Base-by-base conservation (phyloP, 371 early-diverging fungal genomes). In the Fennellomyces sp. region DNA sequence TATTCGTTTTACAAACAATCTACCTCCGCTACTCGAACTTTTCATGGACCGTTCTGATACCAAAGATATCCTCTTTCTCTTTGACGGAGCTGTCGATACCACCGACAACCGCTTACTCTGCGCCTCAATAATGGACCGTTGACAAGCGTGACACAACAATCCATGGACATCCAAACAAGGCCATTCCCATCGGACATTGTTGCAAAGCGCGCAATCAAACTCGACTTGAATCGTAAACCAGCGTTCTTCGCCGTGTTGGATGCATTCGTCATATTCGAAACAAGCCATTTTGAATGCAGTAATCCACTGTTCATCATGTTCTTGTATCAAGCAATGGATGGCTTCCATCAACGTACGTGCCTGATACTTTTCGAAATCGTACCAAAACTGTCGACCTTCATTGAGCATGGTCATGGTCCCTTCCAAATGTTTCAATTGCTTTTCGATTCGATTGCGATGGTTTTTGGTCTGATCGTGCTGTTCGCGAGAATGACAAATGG, bases 151-250 rank as follows among this genome's bases (percentile, higher is more conserved):
- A 25, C 54, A 54, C 13, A 54, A 23, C 6, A 54, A 25, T 17
- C 38, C 54, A 38, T 54, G 39, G 5, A 26, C 28, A 17, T 26
- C 54, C 7, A 68, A 58, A n/a, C 31, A 64, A 15, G 80, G 73
- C 80, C 76, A 80, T 2, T 66, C 76, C 2, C 45, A 8, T 3
- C 58, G 54, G 2, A 39, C 8, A 0, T 39, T 29, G 5, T 63
- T 27, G 36, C 80, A 79, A 17, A 59, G 49, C 5, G 73, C 63
- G 56, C 79, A 78, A 13, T 67, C 68, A 49, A 62, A 78, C 4
- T 69, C 65, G 0, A 73, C 61, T 23, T 65, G 60, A 3, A 51
- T 39, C 0, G 56, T 39, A 65, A 5, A 28, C 72, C 70, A 76
- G 28, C 56, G 55, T 29, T 63, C 42, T 23, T 66, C 56, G 5